phyloP scores from a whole-genome alignment of 768 basidiomycete species.

The Tremella fuciformis region DNA sequence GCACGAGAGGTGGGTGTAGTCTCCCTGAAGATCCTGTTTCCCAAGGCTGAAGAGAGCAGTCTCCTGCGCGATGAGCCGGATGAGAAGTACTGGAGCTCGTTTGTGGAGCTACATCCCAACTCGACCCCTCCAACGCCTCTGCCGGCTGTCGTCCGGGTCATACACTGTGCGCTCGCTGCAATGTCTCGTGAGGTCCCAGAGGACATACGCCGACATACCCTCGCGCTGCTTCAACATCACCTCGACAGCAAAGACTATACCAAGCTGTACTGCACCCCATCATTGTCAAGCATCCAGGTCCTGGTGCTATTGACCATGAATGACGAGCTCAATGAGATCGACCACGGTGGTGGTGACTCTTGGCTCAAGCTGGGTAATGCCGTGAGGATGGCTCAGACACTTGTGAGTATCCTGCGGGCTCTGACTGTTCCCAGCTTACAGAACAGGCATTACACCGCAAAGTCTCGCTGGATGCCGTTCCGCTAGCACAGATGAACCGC shows the following conservation, averaged over 20 bases:
- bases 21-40: neutral
- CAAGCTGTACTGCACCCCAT: neutral
- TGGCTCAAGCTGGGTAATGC: constrained; percentile 23
- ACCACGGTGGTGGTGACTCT: constrained; percentile 4
- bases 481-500: constrained; percentile 22
- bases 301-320: constrained; percentile 21
- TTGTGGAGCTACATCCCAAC: constrained; percentile 9
- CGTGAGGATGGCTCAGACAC: constrained; percentile 13
- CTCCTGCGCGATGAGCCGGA: neutral
- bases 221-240: constrained; percentile 12
- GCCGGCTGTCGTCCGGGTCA: constrained; percentile 20
- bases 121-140: constrained; percentile 27
- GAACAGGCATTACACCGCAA: constrained; percentile 25
- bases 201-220: constrained; percentile 9
- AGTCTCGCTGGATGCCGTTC: constrained; percentile 16
- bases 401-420: constrained; percentile 12
- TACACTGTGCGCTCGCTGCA: constrained; percentile 22
- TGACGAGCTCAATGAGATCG: constrained; percentile 14
- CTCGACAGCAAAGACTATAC: constrained; percentile 10
- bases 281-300: constrained; percentile 14
- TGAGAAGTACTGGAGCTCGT: constrained; percentile 5
- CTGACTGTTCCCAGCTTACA: neutral
- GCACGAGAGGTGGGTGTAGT: constrained; percentile 17
- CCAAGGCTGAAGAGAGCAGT: neutral
- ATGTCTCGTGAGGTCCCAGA: constrained; percentile 20